Conservation (phyloP, 331 rosid species). For the Saraca asoca region DNA sequence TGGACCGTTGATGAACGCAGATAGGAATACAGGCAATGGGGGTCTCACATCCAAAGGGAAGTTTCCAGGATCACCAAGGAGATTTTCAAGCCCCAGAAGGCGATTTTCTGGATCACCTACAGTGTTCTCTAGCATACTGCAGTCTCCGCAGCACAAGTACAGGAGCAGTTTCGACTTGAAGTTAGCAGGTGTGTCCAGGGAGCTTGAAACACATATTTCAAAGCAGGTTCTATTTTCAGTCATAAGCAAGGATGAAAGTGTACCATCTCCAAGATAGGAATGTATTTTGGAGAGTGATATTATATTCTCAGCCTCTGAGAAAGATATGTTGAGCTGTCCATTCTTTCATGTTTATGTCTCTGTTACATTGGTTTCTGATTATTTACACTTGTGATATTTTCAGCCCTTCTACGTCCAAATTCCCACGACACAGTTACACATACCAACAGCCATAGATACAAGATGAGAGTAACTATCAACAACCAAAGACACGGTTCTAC, state of each 20-base stretch:
- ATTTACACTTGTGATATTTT: constrained; percentile 32
- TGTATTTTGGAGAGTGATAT: constrained; percentile 33
- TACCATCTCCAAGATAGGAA: constrained; percentile 63
- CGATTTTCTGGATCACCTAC: constrained; percentile 64
- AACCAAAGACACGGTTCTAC: constrained; percentile 31
- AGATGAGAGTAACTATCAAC: constrained; percentile 33
- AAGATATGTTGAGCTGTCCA: constrained; percentile 42
- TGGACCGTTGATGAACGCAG: constrained; percentile 50
- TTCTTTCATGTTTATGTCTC: constrained; percentile 28
- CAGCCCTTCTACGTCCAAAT: neutral
- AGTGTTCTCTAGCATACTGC: constrained; percentile 41
- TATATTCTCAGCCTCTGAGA: constrained; percentile 78
- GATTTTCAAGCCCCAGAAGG: constrained; percentile 78
- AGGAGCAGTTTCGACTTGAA: constrained; percentile 87
- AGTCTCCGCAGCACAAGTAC: constrained; percentile 72
- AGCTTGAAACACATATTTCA: constrained; percentile 94
- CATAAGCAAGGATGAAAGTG: constrained; percentile 69
- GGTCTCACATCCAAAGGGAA: constrained; percentile 49
- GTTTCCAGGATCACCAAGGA: constrained; percentile 53
- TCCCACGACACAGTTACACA: too few species aligned
- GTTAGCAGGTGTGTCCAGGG: constrained; percentile 78
- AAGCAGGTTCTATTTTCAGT: constrained; percentile 85
- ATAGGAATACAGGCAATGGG: constrained; percentile 29
- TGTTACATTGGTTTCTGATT: constrained; percentile 34
- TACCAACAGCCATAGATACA: neutral